phyloP scores from a whole-genome alignment of 2,329 filamentous ascomycete genomes.

The Rugonectria rugulosa region DNA sequence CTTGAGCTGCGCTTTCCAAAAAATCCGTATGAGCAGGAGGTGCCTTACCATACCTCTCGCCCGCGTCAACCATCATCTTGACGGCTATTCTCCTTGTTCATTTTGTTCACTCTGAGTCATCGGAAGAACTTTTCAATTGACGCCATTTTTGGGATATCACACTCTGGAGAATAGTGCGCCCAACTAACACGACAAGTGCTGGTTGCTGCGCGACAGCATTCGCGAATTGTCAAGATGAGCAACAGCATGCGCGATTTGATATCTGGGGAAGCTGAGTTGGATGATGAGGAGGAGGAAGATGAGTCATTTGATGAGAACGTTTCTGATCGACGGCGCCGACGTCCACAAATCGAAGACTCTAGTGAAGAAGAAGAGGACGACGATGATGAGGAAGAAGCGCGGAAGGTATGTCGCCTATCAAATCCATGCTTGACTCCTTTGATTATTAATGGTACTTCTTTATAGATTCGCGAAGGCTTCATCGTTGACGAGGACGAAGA shows the following conservation, averaged over 20 bases:
- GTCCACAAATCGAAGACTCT: constrained; percentile 72
- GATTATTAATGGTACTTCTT: constrained; percentile 22
- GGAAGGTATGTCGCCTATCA: constrained; percentile 63
- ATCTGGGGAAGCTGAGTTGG: constrained; percentile 84
- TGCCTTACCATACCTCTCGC: constrained; percentile 22
- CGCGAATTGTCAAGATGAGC: constrained; percentile 60
- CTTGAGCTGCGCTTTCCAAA: constrained; percentile 36
- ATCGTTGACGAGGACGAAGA: constrained; percentile 93
- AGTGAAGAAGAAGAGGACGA: constrained; percentile 94
- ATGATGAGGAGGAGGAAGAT: constrained; percentile 85
- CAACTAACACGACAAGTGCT: constrained; percentile 30
- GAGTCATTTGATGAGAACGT: constrained; percentile 82
- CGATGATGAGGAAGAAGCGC: constrained; percentile 85
- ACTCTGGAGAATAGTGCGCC: constrained; percentile 18
- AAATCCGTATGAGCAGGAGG: constrained; percentile 33
- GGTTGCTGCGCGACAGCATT: constrained; percentile 38
- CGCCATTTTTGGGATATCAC: constrained; percentile 2
- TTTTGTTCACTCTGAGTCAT: constrained; percentile 1
- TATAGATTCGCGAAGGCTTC: constrained; percentile 88
- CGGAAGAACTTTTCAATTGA: not conserved
- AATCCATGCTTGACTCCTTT: constrained; percentile 3
- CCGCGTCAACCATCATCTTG: constrained; percentile 19
- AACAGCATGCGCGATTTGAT: constrained; percentile 77
- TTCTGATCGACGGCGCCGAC: constrained; percentile 62
- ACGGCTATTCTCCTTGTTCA: constrained; percentile 1